Base-by-base conservation (phyloP, 139 green algal genomes). In the Deuterostichococcus epilithicus region DNA sequence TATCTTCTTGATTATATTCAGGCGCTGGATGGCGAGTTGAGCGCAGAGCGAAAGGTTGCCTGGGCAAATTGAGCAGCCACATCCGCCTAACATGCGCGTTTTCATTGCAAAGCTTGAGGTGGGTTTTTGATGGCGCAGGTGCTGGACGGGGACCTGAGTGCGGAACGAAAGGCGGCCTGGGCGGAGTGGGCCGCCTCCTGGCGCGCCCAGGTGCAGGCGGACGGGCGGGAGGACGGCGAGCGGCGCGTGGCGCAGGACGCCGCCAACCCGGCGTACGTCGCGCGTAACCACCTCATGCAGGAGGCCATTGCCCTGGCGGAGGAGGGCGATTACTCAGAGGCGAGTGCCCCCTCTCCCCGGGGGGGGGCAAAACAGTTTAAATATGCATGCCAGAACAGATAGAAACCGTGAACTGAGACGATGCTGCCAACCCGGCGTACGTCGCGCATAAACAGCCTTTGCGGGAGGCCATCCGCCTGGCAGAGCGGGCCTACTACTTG, bases 381-480 rank as follows among this genome's bases (percentile, higher is more conserved):
- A n/a, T 37, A n/a, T n/a, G 65, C 42, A 52, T 52, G 42, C 42
- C 13, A n/a, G 8, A 52, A 23, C 42, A 52, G 42, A 52, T 13
- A 52, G 42, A 52, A 52, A n/a, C n/a, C n/a, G n/a, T n/a, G n/a
- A n/a, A n/a, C n/a, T n/a, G n/a, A n/a, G n/a, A 96, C 82, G 75
- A 87, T 18, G 34, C 32, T 0, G 85, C 74, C 39, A 94, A 92
- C 83, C 93, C 93, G 4, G 89, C 88, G 63, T 92, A 94, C 80
- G 81, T 97, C 23, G 87, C 92, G 0, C 82, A 92, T 0, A 95
- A 97, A 80, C 91, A 96, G 83, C 81, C 96, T 44, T 77, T 97
- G 79, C 82, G 90, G 72, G 82, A 81, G n/a, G 86, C 87, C n/a
- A 96, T 95, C 52, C 81, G 84, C 10, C 83, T 80, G 0, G 91